phyloP scores from a whole-genome alignment of 495 filamentous ascomycete genomes.

The Xylaria flabelliformis region DNA sequence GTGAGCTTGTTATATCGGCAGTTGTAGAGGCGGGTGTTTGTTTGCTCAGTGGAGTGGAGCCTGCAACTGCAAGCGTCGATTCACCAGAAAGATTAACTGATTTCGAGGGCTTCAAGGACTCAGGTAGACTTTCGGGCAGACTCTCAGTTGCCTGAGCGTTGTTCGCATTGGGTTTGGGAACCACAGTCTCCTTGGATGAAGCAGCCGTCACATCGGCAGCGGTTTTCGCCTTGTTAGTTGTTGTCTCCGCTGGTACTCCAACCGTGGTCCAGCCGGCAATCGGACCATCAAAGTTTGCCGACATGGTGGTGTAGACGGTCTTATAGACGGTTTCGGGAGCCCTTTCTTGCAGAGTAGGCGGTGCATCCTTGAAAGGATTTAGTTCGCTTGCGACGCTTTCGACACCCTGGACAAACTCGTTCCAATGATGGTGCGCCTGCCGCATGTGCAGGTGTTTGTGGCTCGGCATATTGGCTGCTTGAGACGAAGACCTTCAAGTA shows the following conservation, averaged over 20 bases:
- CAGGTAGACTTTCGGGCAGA: slow-evolving; percentile 8
- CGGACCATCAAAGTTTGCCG: slow-evolving; percentile 61
- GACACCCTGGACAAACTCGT: slow-evolving; percentile 31
- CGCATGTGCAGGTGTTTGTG: slow-evolving; percentile 39
- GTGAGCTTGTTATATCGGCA: slow-evolving; percentile 17
- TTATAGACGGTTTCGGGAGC: slow-evolving; percentile 50
- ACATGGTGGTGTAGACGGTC: slow-evolving; percentile 62
- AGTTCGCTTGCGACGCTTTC: slow-evolving; percentile 36
- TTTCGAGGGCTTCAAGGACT: slow-evolving; percentile 21
- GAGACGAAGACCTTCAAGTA: background rate
- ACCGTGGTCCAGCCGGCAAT: slow-evolving; percentile 63
- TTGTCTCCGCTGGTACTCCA: slow-evolving; percentile 29
- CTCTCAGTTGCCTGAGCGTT: background rate
- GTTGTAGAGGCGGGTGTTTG: slow-evolving; percentile 19
- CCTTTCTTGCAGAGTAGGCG: slow-evolving; percentile 33
- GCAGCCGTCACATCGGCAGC: slow-evolving; percentile 35
- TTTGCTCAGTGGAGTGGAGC: slow-evolving; percentile 24
- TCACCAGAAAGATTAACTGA: slow-evolving; percentile 22
- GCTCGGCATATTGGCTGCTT: slow-evolving; percentile 34
- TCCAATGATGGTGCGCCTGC: slow-evolving; percentile 35
- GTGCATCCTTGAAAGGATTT: slow-evolving; percentile 33
- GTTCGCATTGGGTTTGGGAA: background rate
- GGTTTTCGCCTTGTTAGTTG: slow-evolving; percentile 26
- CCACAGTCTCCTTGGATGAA: slow-evolving; percentile 30
- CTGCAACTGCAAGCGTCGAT: slow-evolving; percentile 29